A percentile compares a stretch with the other conserved stretches of the same genome.
phyloP scores from a whole-genome alignment of 306 rosid genomes.

The Sindora glabra region DNA sequence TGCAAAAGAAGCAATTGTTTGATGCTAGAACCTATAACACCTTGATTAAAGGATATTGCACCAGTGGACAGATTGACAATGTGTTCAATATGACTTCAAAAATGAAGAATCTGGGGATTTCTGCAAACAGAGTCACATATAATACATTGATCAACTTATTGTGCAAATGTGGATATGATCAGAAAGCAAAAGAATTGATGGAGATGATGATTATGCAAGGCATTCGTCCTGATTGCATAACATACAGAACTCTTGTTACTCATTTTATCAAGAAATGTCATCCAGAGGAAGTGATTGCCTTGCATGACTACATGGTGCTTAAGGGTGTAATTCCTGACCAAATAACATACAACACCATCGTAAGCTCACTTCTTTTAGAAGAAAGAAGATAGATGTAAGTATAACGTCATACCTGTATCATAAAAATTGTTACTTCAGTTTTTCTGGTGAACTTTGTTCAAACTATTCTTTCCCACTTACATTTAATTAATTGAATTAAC shows the following conservation, averaged over 20 bases:
- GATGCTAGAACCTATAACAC: constrained; percentile 43
- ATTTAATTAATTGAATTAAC: not conserved
- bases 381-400: not conserved
- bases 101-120: constrained; percentile 35
- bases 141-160: constrained; percentile 42
- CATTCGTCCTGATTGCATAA: constrained; percentile 35
- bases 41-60: constrained; percentile 36
- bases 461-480: not conserved
- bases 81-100: constrained; percentile 24
- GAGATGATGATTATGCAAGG: constrained; percentile 35
- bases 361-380: constrained; percentile 25
- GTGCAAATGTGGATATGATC: constrained; percentile 37
- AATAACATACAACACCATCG: constrained; percentile 25
- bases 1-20: constrained; percentile 12
- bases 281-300: constrained; percentile 38
- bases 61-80: constrained; percentile 24
- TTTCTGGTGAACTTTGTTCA: not conserved
- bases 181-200: constrained; percentile 40
- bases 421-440: not conserved
- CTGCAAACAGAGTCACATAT: constrained; percentile 35
- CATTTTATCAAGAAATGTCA: constrained; percentile 21
- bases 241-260: constrained; percentile 43
- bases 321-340: constrained; percentile 41
- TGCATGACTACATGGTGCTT: constrained; percentile 50
- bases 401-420: not conserved